Conservation (phyloP, 1,284 basidiomycete genomes). For the Boletus hoseneyae region DNA sequence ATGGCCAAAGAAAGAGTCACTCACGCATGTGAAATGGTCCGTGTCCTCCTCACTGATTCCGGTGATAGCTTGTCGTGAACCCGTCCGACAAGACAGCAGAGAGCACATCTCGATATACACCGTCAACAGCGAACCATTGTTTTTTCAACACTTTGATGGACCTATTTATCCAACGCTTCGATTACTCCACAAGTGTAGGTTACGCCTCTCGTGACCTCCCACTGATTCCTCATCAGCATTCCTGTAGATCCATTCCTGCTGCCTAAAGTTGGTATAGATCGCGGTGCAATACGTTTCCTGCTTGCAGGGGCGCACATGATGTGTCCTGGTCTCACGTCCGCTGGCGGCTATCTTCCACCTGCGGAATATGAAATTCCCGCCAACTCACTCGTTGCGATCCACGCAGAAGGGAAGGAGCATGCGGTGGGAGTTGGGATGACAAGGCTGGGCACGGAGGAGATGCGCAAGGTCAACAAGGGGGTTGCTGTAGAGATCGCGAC, state of each 20-base stretch:
- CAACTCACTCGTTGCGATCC: constrained; percentile 79
- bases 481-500: constrained; percentile 87
- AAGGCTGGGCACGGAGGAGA: constrained; percentile 85
- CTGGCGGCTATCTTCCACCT: constrained; percentile 86
- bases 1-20: constrained; percentile 98
- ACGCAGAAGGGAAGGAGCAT: constrained; percentile 96
- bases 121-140: constrained; percentile 81
- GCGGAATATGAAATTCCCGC: constrained; percentile 65
- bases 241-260: constrained; percentile 84
- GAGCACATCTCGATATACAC: constrained; percentile 95
- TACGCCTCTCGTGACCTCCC: constrained; percentile 1
- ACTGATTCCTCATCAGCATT: constrained; percentile 2
- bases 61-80: constrained; percentile 6
- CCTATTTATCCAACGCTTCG: constrained; percentile 88
- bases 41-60: constrained; percentile 27
- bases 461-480: constrained; percentile 86
- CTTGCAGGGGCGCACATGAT: constrained; percentile 94
- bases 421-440: constrained; percentile 87
- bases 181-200: constrained; percentile 87
- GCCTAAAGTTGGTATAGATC: constrained; percentile 87
- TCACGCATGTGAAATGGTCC: constrained; percentile 94
- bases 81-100: constrained; percentile 57
- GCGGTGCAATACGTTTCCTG: constrained; percentile 97
- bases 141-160: constrained; percentile 98
- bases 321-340: constrained; percentile 94